These are phyloP conservation scores for Scleroderma bovista DNA, from an alignment of 768 basidiomycete species.

Conservation along the genomic window DNA sequence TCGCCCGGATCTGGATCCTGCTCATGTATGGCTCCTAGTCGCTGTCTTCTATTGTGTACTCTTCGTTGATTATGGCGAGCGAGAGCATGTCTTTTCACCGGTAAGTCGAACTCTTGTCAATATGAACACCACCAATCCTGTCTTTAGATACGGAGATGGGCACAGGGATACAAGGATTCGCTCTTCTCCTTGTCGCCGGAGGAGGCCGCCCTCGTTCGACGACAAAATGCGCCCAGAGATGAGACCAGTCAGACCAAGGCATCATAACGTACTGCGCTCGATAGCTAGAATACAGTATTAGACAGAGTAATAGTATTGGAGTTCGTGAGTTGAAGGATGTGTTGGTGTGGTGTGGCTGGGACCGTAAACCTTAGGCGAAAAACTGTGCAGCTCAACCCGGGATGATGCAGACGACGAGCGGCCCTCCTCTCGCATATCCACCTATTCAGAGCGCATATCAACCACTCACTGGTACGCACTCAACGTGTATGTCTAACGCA, in stretches of 20 bases:
- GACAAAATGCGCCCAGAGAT: not conserved
- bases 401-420: constrained; percentile 51
- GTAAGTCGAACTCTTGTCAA: constrained; percentile 34
- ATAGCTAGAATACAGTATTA: too few relatives aligned
- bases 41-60: constrained; percentile 54
- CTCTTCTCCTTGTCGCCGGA: constrained; percentile 57
- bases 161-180: constrained; percentile 39
- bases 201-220: constrained; percentile 33
- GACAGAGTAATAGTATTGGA: too few relatives aligned
- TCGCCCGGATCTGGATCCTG: not conserved
- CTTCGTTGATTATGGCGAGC: constrained; percentile 62
- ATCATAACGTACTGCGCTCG: not conserved
- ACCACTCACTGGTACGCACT: constrained; percentile 31
- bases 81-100: constrained; percentile 65
- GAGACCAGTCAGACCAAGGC: not conserved
- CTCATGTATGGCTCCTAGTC: constrained; percentile 30
- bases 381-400: constrained; percentile 65
- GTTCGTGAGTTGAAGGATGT: not conserved
- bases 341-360: not conserved
- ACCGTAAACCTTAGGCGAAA: constrained; percentile 54
- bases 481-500: constrained; percentile 14
- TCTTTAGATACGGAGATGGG: constrained; percentile 55
- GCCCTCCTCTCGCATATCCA: constrained; percentile 33
- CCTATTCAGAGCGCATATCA: constrained; percentile 33
- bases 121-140: not conserved